Base-by-base conservation (phyloP, 345 rosid species). In the Heritiera fomes region DNA sequence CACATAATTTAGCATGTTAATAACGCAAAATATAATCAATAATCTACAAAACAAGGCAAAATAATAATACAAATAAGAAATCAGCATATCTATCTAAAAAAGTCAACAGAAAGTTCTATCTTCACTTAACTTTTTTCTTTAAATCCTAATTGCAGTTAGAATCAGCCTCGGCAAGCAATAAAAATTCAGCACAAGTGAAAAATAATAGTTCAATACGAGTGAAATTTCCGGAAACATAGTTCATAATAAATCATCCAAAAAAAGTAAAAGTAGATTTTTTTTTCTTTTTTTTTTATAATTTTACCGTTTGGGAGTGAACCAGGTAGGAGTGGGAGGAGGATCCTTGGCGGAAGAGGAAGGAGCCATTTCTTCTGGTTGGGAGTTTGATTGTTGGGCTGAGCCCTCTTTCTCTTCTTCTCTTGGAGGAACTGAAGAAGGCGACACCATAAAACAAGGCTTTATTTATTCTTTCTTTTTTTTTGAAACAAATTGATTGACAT, bases 1-100 rank as follows among this genome's bases (percentile, higher is more conserved):
- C 81, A 93, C 86, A 23, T 93, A 89, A 85, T 95, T 95, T 64
- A 93, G 62, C 91, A 95, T 65, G 87, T 89, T 95, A 75, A 92
- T 83, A 32, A 93, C 81, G 81, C 98, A 93, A 83, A 95, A 90
- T 43, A 95, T 87, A 4, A 90, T 18, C 7, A 93, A 91, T 62
- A 94, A 83, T 89, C 98, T 94, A 88, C 83, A 88, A 55, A 64
- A 88, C 49, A 65, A 3, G 5, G 9, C 41, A 68, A 62, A 60
- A 66, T 20, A 23, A 23, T 23, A 23, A 23, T 14, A 28, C 0
- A 60, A 3, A 23, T 3, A 1, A 60, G 64, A 15, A 60, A 60
- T 75, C 14, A 63, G 17, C 28, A 71, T 67, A 40, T 62, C 20
- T 40, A 41, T 52, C 23, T 18, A 55, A 53, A 55, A 38, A 28